Percentiles rank a stretch among this genome's conserved stretches.
Evolutionary conservation across 495 filamentous ascomycete genomes (phyloP).

Genomic region (Choiromyces venosus): DNA sequence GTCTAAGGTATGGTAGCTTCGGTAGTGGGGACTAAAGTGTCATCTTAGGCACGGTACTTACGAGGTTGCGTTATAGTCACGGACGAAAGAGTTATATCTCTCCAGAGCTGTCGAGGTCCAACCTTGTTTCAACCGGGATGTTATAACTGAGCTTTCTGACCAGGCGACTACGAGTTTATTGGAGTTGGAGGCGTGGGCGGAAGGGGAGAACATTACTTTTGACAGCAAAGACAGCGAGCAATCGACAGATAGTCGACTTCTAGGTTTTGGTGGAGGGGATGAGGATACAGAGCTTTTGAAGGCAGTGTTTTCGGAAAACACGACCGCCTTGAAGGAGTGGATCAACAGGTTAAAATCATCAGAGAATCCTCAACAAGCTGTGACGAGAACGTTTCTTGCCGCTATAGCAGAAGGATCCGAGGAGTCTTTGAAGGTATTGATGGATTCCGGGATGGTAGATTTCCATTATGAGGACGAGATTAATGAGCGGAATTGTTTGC

Average conservation of each 20-base stretch:
- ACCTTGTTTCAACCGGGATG: slow-evolving; percentile 92
- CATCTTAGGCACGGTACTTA: slow-evolving; percentile 8
- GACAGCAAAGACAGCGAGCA: slow-evolving; percentile 61
- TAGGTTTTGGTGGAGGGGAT: slow-evolving; percentile 74
- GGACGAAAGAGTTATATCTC: slow-evolving; percentile 94
- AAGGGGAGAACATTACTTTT: slow-evolving; percentile 83
- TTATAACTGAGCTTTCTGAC: slow-evolving; percentile 93
- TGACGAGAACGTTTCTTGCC: slow-evolving; percentile 82
- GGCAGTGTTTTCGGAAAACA: slow-evolving; percentile 71
- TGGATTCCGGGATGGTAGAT: slow-evolving; percentile 76
- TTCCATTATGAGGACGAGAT: slow-evolving; percentile 90
- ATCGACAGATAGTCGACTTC: slow-evolving; percentile 56
- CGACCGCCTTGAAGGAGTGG: slow-evolving; percentile 58
- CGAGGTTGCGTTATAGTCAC: slow-evolving; percentile 55
- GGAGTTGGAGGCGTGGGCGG: slow-evolving; percentile 91
- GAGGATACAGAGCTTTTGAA: slow-evolving; percentile 83
- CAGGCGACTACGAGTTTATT: slow-evolving; percentile 88
- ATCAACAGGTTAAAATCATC: slow-evolving; percentile 52
- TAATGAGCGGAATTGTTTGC: slow-evolving; percentile 91
- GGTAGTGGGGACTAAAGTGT: background rate
- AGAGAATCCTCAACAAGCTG: slow-evolving; percentile 60
- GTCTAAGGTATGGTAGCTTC: slow-evolving; percentile 62
- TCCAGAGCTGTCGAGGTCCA: slow-evolving; percentile 95
- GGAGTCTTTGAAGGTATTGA: slow-evolving; percentile 64
- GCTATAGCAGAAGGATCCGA: slow-evolving; percentile 80